phyloP scores from a whole-genome alignment of 768 basidiomycete genomes.

The Rhodotorula graminis region DNA sequence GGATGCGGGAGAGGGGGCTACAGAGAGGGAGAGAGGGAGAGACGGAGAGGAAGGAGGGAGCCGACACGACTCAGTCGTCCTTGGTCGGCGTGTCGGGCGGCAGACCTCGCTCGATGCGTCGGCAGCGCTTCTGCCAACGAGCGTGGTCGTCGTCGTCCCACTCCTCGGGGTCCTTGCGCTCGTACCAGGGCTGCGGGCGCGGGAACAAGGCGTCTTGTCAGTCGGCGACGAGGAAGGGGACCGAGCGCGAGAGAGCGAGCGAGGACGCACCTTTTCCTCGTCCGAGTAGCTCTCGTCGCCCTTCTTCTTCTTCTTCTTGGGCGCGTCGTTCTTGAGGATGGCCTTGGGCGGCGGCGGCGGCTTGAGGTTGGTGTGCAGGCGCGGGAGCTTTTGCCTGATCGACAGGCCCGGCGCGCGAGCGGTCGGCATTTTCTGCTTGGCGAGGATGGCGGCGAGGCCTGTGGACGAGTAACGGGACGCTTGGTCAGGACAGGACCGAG shows the following conservation, averaged over 20 bases:
- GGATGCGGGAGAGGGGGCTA: too few relatives aligned
- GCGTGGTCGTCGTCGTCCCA: conserved; percentile 24
- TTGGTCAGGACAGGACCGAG: not conserved
- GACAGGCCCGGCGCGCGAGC: conserved; percentile 27
- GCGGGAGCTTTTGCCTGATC: conserved; percentile 6
- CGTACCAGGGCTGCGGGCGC: conserved; percentile 27
- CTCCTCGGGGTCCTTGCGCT: conserved; percentile 24
- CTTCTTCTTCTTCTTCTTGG: conserved; percentile 37
- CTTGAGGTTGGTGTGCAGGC: conserved; percentile 34
- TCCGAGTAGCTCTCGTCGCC: conserved; percentile 35
- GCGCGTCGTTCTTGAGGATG: not conserved
- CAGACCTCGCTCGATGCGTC: conserved; percentile 18
- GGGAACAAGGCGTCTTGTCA: too few relatives aligned
- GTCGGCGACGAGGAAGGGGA: not conserved
- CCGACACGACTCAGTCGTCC: too few relatives aligned
- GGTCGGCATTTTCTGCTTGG: conserved; percentile 4
- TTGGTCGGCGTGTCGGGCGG: conserved; percentile 1
- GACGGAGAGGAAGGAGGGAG: too few relatives aligned
- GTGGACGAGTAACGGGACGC: not conserved
- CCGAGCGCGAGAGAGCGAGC: not conserved
- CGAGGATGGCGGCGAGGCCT: conserved; percentile 32
- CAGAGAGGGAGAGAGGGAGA: too few relatives aligned
- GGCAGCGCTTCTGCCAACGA: conserved; percentile 19
- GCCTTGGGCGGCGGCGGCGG: conserved; percentile 21
- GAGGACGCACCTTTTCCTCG: conserved; percentile 39